A percentile compares a stretch with the other conserved stretches of the same genome.
Evolutionary conservation across 2,329 filamentous ascomycete species (phyloP).

Genomic region (Aspergillus sergii): DNA sequence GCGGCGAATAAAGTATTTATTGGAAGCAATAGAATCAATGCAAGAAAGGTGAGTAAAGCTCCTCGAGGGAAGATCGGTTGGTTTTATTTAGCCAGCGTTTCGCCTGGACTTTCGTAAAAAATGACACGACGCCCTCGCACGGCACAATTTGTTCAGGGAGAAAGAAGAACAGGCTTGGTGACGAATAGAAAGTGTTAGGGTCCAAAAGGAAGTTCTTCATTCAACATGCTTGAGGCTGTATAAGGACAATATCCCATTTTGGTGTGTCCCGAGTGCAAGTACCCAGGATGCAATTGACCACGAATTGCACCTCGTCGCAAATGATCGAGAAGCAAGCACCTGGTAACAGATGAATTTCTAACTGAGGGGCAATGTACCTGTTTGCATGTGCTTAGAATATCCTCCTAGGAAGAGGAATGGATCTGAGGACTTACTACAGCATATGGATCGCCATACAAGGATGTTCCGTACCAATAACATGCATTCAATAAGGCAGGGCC

Average conservation of each 20-base stretch:
- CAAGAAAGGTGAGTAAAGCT: not conserved
- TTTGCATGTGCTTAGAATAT: constrained; percentile 7
- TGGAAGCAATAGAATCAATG: constrained; percentile 1
- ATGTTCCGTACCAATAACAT: not conserved
- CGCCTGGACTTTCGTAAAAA: not conserved
- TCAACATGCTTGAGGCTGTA: constrained; percentile 13
- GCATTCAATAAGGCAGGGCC: not conserved
- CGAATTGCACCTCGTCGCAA: not conserved
- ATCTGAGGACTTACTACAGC: constrained; percentile 7
- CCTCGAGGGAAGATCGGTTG: not conserved
- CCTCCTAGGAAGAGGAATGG: constrained; percentile 4
- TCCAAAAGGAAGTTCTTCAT: constrained; percentile 1
- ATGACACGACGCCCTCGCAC: not conserved
- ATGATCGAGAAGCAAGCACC: not conserved
- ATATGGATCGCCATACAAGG: not conserved
- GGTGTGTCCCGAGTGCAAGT: not conserved
- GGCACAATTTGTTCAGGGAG: not conserved
- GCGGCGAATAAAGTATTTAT: not conserved
- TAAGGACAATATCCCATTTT: constrained; percentile 14
- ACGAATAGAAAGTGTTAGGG: constrained; percentile 2
- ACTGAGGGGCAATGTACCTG: constrained; percentile 1
- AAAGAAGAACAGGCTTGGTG: not conserved
- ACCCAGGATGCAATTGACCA: constrained; percentile 3
- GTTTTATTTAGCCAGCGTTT: not conserved
- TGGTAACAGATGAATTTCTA: not conserved